Evolutionary conservation across 495 filamentous ascomycete species (phyloP), one percentile per base, ranked within the genome.

Genomic region (Xylaria cubensis): DNA sequence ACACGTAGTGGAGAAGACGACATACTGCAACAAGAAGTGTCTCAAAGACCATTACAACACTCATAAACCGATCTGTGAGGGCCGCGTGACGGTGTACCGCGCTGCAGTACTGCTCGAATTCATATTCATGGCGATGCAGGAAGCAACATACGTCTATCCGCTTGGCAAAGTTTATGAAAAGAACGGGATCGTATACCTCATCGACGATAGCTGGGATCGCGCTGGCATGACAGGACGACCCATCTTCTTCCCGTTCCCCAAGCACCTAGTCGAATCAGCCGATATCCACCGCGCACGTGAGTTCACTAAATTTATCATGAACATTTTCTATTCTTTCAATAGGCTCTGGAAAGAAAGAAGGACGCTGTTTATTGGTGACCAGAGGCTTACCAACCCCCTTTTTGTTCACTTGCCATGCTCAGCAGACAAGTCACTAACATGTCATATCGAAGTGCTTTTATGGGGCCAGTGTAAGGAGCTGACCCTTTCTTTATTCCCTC

Each of bases 11-110:
- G 19, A 24, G 6, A 67, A 62, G 48, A 72, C 70, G 42, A 41
- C 56, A 4, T 72, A 72, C 64, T 72, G 70, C 55, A 67, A 72
- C 17, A 72, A 62, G 64, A 29, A 34, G 48, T 72, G 70, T 50
- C 53, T 61, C 24, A 0, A 62, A 19, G 29, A 51, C 19, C 64
- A 72, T 34, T 6, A 19, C 5, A 8, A 50, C 8, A 17, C 53
- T 36, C 70, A 72, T 24, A 61, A 55, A 26, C 2, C 5, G 7
- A 48, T 58, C 19, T 72, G 70, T n/a, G 39, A 62, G 34, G 26
- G 51, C 26, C 63, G 70, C 36, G 21, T 36, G 3, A 51, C 50
- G 63, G 17, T 72, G 24, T 51, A 58, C 26, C 70, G 70, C n/a
- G 64, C 55, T 36, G 15, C 56, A 1, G 6, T 10, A 7, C 12